phyloP scores from a whole-genome alignment of 2,329 filamentous ascomycete genomes.

The Fusarium tricinctum region DNA sequence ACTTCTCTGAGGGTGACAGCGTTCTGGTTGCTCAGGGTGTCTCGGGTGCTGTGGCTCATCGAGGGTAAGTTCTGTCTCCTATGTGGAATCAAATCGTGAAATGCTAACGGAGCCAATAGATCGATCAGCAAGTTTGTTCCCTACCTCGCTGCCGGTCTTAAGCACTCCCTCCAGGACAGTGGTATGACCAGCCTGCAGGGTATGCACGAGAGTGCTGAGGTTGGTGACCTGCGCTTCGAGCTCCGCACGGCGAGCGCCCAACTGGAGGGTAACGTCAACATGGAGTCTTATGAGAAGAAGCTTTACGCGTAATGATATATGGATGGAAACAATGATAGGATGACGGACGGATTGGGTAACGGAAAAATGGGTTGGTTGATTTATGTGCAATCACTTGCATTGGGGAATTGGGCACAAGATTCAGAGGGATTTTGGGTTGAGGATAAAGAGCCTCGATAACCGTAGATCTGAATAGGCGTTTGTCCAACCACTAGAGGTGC shows the following conservation, averaged over 20 bases:
- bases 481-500: conserved; percentile 49
- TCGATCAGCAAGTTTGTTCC: conserved; percentile 96
- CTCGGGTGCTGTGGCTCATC: conserved; percentile 84
- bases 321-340: conserved; percentile 36
- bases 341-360: conserved; percentile 33
- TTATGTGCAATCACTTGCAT: conserved; percentile 43
- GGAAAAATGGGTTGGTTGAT: conserved; percentile 30
- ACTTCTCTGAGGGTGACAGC: conserved; percentile 97
- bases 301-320: conserved; percentile 81
- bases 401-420: conserved; percentile 35
- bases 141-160: conserved; percentile 93
- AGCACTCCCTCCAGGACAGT: conserved; percentile 97
- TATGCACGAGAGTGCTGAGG: conserved; percentile 80
- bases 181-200: conserved; percentile 84
- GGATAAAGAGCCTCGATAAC: conserved; percentile 43
- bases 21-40: conserved; percentile 98
- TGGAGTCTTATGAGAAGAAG: conserved; percentile 99
- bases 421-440: conserved; percentile 34
- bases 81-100: background rate
- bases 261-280: conserved; percentile 96
- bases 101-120: conserved; percentile 58
- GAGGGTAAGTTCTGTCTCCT: conserved; percentile 64
- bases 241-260: conserved; percentile 93
- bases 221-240: conserved; percentile 89
- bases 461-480: conserved; percentile 51